phyloP scores from a whole-genome alignment of 2,329 filamentous ascomycete genomes.

The Podosphaera aphanis region DNA sequence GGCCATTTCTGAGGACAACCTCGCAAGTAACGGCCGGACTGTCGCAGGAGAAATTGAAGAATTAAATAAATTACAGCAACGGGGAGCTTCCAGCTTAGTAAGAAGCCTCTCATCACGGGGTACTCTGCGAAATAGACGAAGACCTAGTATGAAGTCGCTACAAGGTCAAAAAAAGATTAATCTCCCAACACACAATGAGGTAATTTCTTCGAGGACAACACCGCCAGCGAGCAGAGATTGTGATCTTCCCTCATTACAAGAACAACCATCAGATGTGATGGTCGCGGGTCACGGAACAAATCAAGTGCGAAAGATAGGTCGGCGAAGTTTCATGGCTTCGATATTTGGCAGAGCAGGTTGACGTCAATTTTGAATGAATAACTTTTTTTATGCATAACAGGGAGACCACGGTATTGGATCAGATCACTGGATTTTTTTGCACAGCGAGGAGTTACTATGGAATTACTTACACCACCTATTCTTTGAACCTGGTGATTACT shows the following conservation, averaged over 20 bases:
- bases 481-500: too few relatives aligned
- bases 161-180: conserved; percentile 7
- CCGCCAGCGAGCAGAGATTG: conserved; percentile 4
- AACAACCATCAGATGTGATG: conserved; percentile 7
- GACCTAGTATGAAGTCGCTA: conserved; percentile 19
- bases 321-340: conserved; percentile 23
- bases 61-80: conserved; percentile 7
- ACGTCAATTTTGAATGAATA: not conserved
- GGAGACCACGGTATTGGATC: not conserved
- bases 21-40: conserved; percentile 49
- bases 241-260: conserved; percentile 8
- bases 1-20: conserved; percentile 43
- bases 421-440: not conserved
- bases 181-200: conserved; percentile 11
- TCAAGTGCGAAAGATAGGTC: conserved; percentile 15
- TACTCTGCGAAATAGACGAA: conserved; percentile 11
- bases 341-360: conserved; percentile 18
- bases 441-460: not conserved
- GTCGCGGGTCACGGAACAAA: conserved; percentile 10
- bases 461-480: not conserved
- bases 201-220: conserved; percentile 1
- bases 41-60: conserved; percentile 43
- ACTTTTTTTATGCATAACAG: not conserved
- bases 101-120: conserved; percentile 7
- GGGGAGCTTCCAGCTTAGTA: conserved; percentile 4